Base-by-base conservation (phyloP, 2,329 filamentous ascomycete species). In the Lachnellula suecica region DNA sequence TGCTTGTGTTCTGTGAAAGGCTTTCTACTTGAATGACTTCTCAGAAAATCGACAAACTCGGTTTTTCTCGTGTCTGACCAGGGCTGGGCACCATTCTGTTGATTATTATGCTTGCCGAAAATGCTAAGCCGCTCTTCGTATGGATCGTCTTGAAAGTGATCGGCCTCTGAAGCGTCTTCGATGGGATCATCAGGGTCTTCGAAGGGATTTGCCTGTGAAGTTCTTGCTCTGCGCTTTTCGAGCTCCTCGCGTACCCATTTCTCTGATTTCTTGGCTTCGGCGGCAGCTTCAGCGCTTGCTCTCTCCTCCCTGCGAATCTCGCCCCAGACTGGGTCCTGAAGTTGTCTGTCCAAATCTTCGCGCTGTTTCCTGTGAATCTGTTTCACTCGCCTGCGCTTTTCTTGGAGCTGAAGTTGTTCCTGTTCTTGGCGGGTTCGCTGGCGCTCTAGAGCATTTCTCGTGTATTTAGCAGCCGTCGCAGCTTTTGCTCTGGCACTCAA, bases 1-100 rank as follows among this genome's bases (percentile, higher is more conserved):
- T n/a, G 9, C n/a, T 29, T 8, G 5, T n/a, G 22, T n/a, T 25
- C 20, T 10, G 24, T 11, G 11, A 29, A 6, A 15, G 29, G 10
- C 17, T 47, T 40, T 35, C 23, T 51, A 54, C 51, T 53, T 25
- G 44, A 29, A 10, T 53, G 17, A 4, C 17, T 10, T 44, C 47
- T 55, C 52, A 63, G 55, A 15, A 43, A 49, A 3, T 59, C 44
- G 38, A 62, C 52, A 38, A 63, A 63, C 3, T 38, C 17, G 4
- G 34, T 29, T 22, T 48, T 54, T 29, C 55, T 49, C 17, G 49
- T 17, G 11, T 24, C 25, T 13, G 58, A 51, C 35, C 52, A 48
- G 3, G 46, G 47, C 35, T 31, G 35, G 13, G 27, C 23, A 7
- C 13, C 13, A 8, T 52, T 54, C 7, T 49, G 40, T 11, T 46